A percentile compares a stretch with the other conserved stretches of the same genome.
Conservation (phyloP, 1,284 basidiomycete genomes). For the Gomphus sp. region DNA sequence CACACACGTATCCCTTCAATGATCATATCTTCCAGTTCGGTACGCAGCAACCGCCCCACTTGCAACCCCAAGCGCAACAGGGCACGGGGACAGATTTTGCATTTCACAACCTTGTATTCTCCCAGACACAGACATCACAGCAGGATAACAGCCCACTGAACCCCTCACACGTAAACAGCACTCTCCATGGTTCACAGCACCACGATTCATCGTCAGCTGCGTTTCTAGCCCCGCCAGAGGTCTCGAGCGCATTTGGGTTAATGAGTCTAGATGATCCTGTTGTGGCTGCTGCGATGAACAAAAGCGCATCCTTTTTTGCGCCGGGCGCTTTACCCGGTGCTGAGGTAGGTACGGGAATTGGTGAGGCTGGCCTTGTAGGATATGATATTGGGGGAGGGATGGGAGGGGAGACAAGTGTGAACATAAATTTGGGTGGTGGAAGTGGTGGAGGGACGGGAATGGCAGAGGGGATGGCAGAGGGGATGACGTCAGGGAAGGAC, state of each 20-base stretch:
- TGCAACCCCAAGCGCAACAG: background rate
- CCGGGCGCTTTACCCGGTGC: background rate
- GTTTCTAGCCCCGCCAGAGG: conserved; percentile 26
- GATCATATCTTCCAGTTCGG: background rate
- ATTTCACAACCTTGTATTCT: background rate
- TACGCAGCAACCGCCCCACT: background rate
- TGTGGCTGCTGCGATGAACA: conserved; percentile 39
- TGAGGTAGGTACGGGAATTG: background rate
- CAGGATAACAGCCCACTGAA: background rate
- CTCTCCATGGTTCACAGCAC: background rate
- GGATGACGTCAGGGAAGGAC: conserved; percentile 29
- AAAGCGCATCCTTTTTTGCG: conserved; percentile 2
- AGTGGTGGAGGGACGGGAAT: background rate
- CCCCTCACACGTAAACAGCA: background rate
- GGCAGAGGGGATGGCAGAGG: too few relatives aligned
- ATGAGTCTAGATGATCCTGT: conserved; percentile 63
- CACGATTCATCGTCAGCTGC: conserved; percentile 16
- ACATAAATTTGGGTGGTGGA: background rate
- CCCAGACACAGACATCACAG: background rate
- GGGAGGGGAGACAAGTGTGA: too few relatives aligned
- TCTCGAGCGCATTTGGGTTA: conserved; percentile 59
- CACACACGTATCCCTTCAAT: background rate
- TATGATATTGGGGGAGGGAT: background rate
- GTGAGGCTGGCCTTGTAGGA: background rate
- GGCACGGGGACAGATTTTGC: background rate